Conservation (phyloP, 176 grass and related monocot genomes). For the Phoenix roebelenii region DNA sequence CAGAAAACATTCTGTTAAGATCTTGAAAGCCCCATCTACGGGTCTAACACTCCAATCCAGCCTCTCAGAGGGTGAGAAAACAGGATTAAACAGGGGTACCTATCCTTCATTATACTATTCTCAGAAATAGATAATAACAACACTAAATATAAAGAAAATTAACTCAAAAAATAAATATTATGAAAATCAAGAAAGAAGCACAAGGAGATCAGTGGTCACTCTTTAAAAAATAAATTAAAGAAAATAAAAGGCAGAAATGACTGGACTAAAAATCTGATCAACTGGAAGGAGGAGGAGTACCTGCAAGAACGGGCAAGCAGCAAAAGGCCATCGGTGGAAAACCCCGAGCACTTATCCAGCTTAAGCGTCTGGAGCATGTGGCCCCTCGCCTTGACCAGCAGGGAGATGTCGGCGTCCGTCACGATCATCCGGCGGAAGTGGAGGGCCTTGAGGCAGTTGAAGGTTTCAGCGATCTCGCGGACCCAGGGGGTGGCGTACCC, state of each 20-base stretch:
- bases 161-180: no score
- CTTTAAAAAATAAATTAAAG: background rate
- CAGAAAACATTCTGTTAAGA: no score
- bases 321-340: slow-evolving; percentile 66
- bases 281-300: slow-evolving; percentile 16
- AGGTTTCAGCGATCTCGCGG: slow-evolving; percentile 31
- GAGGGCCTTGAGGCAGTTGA: slow-evolving; percentile 78
- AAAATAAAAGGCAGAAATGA: background rate
- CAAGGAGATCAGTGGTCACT: no score
- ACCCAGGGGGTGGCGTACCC: slow-evolving; percentile 40
- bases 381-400: slow-evolving; percentile 42
- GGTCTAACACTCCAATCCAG: no score
- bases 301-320: slow-evolving; percentile 69
- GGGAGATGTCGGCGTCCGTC: slow-evolving; percentile 39
- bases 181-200: no score
- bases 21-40: no score
- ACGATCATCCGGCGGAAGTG: slow-evolving; percentile 75
- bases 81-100: no score
- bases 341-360: slow-evolving; percentile 82
- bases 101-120: no score
- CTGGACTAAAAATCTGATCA: background rate
- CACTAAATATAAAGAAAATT: no score
- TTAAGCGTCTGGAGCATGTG: slow-evolving; percentile 59
- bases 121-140: no score
- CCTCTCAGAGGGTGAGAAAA: no score